Percentiles rank a stretch among this genome's conserved stretches.
Conservation (phyloP, 306 rosid species). For the Sechiopsis laciniata region DNA sequence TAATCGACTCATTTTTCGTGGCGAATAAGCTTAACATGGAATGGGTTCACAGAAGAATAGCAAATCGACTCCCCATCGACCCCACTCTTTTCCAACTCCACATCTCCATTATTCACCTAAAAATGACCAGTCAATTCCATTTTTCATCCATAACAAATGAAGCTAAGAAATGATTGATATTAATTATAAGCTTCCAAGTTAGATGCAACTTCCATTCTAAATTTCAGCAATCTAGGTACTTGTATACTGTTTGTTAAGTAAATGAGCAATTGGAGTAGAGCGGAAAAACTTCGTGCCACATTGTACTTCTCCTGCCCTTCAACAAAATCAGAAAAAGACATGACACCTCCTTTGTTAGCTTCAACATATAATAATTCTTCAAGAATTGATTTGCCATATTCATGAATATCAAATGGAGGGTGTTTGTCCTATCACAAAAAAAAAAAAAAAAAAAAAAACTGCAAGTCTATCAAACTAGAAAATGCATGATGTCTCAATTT, state of each 20-base stretch:
- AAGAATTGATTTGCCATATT: slow-evolving; percentile 59
- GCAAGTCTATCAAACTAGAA: neutral
- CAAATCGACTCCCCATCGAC: slow-evolving; percentile 43
- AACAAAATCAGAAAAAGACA: slow-evolving; percentile 63
- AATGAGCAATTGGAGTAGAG: slow-evolving; percentile 83
- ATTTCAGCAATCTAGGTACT: neutral
- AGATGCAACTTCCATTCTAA: no score
- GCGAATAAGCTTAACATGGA: slow-evolving; percentile 53
- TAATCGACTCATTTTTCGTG: slow-evolving; percentile 30
- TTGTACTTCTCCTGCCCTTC: slow-evolving; percentile 58
- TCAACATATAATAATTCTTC: slow-evolving; percentile 59
- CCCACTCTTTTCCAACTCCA: slow-evolving; percentile 49
- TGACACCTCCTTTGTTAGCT: slow-evolving; percentile 32
- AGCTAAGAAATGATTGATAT: no score
- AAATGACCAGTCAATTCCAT: slow-evolving; percentile 18
- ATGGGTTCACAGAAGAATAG: slow-evolving; percentile 54
- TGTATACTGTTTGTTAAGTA: neutral
- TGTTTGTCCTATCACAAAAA: slow-evolving; percentile 50
- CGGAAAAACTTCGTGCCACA: slow-evolving; percentile 84
- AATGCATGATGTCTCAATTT: neutral
- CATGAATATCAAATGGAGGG: slow-evolving; percentile 77
- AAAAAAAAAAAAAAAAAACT: no score
- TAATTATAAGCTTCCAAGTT: no score
- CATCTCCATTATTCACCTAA: slow-evolving; percentile 83
- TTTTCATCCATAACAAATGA: neutral